Percentiles rank a stretch among this genome's conserved stretches.
phyloP scores from a whole-genome alignment of 768 basidiomycete species.

The Leccinum boreale region DNA sequence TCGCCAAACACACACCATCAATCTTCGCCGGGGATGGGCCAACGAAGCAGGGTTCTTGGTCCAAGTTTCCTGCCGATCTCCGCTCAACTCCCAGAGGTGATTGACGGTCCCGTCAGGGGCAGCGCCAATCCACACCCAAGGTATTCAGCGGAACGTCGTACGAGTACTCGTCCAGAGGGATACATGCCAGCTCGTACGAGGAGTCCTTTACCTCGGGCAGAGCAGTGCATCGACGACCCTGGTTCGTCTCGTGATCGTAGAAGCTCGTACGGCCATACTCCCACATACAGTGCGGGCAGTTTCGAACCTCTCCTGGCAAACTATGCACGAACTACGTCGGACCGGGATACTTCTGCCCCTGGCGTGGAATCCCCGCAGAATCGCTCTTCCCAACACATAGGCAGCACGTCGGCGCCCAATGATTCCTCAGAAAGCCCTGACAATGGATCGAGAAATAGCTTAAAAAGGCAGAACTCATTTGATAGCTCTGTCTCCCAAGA shows the following conservation, averaged over 20 bases:
- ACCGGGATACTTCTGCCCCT: slow-evolving; percentile 14
- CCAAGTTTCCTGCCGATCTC: slow-evolving; percentile 18
- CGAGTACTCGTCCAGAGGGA: slow-evolving; percentile 27
- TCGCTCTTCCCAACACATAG: slow-evolving; percentile 9
- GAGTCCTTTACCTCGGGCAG: slow-evolving; percentile 41
- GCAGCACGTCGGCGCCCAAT: slow-evolving; percentile 1
- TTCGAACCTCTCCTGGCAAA: slow-evolving; percentile 57
- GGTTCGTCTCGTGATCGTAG: slow-evolving; percentile 29
- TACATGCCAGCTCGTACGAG: slow-evolving; percentile 48
- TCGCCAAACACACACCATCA: slow-evolving; percentile 19
- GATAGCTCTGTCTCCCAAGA: slow-evolving; percentile 36
- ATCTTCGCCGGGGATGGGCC: slow-evolving; percentile 36
- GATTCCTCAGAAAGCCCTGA: slow-evolving; percentile 24
- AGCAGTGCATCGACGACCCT: slow-evolving; percentile 17
- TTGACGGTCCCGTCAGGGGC: slow-evolving; percentile 15
- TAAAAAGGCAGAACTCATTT: slow-evolving; percentile 20
- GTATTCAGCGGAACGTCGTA: slow-evolving; percentile 24
- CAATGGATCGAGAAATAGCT: slow-evolving; percentile 21
- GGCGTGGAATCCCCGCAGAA: slow-evolving; percentile 31
- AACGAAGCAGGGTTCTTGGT: slow-evolving; percentile 32
- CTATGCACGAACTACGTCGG: slow-evolving; percentile 32
- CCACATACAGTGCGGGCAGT: slow-evolving; percentile 53
- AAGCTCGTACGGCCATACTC: slow-evolving; percentile 39
- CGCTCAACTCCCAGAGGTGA: slow-evolving; percentile 36
- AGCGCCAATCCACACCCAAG: slow-evolving; percentile 55